Evolutionary conservation across 2,329 filamentous ascomycete species (phyloP).

Genomic region (Ceratocystis huliohia): DNA sequence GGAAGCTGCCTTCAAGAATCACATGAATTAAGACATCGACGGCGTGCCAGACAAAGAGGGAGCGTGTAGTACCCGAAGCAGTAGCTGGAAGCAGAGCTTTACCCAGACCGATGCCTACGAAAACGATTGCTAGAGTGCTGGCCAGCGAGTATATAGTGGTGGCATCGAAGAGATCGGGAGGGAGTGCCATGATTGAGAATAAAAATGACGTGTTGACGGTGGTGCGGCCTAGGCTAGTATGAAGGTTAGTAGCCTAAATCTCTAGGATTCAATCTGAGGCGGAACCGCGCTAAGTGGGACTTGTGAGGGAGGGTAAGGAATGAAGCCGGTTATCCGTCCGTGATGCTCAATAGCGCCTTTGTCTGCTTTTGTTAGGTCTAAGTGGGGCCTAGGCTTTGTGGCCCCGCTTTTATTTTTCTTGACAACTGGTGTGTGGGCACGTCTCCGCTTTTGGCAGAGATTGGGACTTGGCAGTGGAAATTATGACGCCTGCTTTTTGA

Average conservation of each 20-base stretch:
- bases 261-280: background rate
- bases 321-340: background rate
- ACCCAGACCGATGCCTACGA: slow-evolving; percentile 11
- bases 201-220: background rate
- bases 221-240: background rate
- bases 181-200: slow-evolving; percentile 27
- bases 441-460: background rate
- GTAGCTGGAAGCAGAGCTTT: slow-evolving; percentile 35
- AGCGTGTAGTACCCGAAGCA: slow-evolving; percentile 46
- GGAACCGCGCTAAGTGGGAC: background rate
- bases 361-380: background rate
- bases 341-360: background rate
- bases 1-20: slow-evolving; percentile 77
- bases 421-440: background rate
- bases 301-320: background rate
- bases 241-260: background rate
- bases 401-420: background rate
- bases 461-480: background rate
- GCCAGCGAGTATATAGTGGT: slow-evolving; percentile 48
- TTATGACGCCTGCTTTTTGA: background rate
- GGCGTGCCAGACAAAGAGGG: slow-evolving; percentile 88
- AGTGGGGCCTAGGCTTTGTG: background rate
- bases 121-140: slow-evolving; percentile 40
- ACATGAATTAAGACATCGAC: slow-evolving; percentile 89
- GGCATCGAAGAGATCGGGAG: slow-evolving; percentile 45